phyloP scores from a whole-genome alignment of 768 basidiomycete genomes.

The Lactarius hengduanensis region DNA sequence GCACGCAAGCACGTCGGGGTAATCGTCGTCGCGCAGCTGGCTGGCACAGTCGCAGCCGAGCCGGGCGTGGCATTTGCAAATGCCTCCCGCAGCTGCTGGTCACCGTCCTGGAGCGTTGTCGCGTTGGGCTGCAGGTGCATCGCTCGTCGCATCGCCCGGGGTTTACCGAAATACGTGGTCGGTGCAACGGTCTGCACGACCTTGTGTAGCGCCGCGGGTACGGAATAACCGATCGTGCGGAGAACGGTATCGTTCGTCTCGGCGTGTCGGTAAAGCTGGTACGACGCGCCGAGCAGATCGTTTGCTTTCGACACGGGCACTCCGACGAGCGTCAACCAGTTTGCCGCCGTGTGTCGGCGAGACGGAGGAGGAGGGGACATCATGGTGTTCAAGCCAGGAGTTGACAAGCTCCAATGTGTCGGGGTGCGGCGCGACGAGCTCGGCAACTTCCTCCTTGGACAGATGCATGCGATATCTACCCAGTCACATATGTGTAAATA shows the following conservation, averaged over 20 bases:
- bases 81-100: too few species aligned
- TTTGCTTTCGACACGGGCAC: constrained; percentile 58
- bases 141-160: constrained; percentile 51
- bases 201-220: constrained; percentile 50
- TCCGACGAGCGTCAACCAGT: constrained; percentile 52
- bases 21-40: too few species aligned
- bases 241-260: constrained; percentile 49
- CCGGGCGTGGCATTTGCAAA: too few species aligned
- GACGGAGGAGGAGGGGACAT: constrained; percentile 39
- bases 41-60: constrained; percentile 37
- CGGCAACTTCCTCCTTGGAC: constrained; percentile 55
- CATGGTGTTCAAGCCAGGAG: constrained; percentile 55
- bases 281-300: constrained; percentile 56
- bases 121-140: constrained; percentile 53
- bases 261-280: constrained; percentile 54
- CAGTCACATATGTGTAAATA: background rate
- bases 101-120: constrained; percentile 19
- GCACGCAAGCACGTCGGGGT: constrained; percentile 5
- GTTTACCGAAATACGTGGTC: constrained; percentile 58
- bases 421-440: constrained; percentile 52
- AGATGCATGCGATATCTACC: constrained; percentile 59
- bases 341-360: constrained; percentile 48
- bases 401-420: constrained; percentile 50
- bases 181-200: constrained; percentile 63
- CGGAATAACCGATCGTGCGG: constrained; percentile 58